phyloP scores from a whole-genome alignment of 2,329 filamentous ascomycete genomes.

The Phyllosticta citrichinensis region DNA sequence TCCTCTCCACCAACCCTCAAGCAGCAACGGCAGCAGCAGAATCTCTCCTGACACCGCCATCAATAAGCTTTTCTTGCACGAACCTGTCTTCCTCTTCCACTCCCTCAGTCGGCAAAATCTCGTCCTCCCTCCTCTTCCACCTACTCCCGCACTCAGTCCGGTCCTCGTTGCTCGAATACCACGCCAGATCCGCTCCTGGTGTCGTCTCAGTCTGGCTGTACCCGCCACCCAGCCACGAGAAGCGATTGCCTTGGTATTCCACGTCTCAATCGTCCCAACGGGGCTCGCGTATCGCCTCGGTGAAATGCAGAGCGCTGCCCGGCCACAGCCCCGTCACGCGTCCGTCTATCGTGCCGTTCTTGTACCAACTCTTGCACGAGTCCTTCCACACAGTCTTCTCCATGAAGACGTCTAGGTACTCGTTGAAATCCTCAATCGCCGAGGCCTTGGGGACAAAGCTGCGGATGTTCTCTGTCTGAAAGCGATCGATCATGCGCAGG shows the following conservation, averaged over 20 bases:
- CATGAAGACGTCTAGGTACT: slow-evolving; percentile 31
- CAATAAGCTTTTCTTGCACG: neutral
- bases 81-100: neutral
- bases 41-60: neutral
- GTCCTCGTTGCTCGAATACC: slow-evolving; percentile 25
- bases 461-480: slow-evolving; percentile 39
- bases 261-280: slow-evolving; percentile 36
- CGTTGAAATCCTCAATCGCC: slow-evolving; percentile 42
- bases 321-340: slow-evolving; percentile 31
- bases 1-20: neutral
- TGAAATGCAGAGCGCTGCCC: slow-evolving; percentile 28
- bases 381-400: slow-evolving; percentile 24
- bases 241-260: slow-evolving; percentile 29
- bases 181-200: slow-evolving; percentile 26
- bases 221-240: slow-evolving; percentile 35
- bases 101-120: neutral
- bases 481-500: slow-evolving; percentile 39
- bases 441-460: slow-evolving; percentile 36
- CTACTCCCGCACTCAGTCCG: slow-evolving; percentile 17
- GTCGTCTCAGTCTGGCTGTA: slow-evolving; percentile 31
- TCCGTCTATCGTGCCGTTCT: slow-evolving; percentile 33
- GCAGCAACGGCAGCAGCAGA: neutral
- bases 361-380: slow-evolving; percentile 27
- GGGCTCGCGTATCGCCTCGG: slow-evolving; percentile 27
- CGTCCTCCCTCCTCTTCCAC: neutral